phyloP scores from a whole-genome alignment of 805 yeast species.

The Candida hispaniensis region DNA sequence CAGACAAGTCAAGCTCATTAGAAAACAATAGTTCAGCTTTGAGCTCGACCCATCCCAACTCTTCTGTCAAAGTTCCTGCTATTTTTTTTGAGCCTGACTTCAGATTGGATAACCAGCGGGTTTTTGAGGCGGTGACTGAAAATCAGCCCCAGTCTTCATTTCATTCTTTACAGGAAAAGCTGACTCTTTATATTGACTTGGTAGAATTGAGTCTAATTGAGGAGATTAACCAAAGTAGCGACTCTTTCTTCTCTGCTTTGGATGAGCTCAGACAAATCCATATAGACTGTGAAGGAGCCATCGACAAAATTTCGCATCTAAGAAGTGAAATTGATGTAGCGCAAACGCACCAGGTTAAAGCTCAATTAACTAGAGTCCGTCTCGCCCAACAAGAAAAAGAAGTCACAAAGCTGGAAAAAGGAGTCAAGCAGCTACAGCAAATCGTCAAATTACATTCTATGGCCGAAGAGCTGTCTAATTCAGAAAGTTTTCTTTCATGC shows the following conservation, averaged over 20 bases:
- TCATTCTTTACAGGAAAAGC: slow-evolving; percentile 56
- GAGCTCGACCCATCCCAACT: slow-evolving; percentile 18
- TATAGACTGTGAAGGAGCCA: slow-evolving; percentile 34
- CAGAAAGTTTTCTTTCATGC: slow-evolving; percentile 41
- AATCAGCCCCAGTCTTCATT: slow-evolving; percentile 41
- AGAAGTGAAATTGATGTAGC: slow-evolving; percentile 36
- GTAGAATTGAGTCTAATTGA: slow-evolving; percentile 72
- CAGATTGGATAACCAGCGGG: slow-evolving; percentile 77
- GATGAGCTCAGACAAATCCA: slow-evolving; percentile 64
- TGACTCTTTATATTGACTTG: slow-evolving; percentile 72
- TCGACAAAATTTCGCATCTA: slow-evolving; percentile 37
- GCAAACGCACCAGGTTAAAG: slow-evolving; percentile 40
- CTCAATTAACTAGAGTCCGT: slow-evolving; percentile 42
- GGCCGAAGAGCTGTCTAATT: slow-evolving; percentile 38
- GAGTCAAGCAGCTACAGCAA: slow-evolving; percentile 44
- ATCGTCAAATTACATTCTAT: slow-evolving; percentile 38
- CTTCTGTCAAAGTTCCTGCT: slow-evolving; percentile 48
- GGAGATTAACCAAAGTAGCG: slow-evolving; percentile 77
- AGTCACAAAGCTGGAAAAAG: slow-evolving; percentile 51
- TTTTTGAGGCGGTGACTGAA: slow-evolving; percentile 64
- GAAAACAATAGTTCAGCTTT: slow-evolving; percentile 20
- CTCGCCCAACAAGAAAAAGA: slow-evolving; percentile 45
- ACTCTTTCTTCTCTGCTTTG: slow-evolving; percentile 73
- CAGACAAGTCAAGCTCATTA: slow-evolving; percentile 3
- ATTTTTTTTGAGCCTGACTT: slow-evolving; percentile 60